A percentile compares a stretch with the other conserved stretches of the same genome.
Evolutionary conservation across 495 filamentous ascomycete species (phyloP).

Genomic region (Annulohypoxylon bovei): DNA sequence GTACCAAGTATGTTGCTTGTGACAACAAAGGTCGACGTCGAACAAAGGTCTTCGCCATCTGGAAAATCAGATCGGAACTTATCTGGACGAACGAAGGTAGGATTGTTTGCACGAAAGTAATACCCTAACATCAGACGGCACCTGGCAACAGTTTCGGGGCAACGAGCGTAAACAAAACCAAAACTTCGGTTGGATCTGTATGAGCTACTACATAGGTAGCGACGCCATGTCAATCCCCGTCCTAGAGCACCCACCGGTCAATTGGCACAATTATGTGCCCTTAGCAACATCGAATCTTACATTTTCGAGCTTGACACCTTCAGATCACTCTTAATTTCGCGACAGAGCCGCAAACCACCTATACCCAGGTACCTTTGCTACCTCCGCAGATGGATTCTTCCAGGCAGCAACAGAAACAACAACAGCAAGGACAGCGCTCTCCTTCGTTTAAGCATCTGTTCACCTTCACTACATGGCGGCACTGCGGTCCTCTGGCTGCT

Average conservation of each 20-base stretch:
- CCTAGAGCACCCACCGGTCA: not conserved
- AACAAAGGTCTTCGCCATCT: constrained; percentile 16
- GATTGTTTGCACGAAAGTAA: not conserved
- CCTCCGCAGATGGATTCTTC: constrained; percentile 47
- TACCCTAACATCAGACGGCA: not conserved
- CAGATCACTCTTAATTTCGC: not conserved
- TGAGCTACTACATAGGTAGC: not conserved
- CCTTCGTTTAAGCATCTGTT: constrained; percentile 66
- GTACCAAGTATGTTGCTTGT: not conserved
- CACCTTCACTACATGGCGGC: constrained; percentile 71
- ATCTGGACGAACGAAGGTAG: not conserved
- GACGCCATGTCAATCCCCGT: not conserved
- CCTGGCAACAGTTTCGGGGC: not conserved
- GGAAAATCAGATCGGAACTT: not conserved
- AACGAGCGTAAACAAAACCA: not conserved
- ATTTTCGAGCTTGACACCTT: not conserved
- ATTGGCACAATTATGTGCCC: not conserved
- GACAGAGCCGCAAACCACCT: not conserved
- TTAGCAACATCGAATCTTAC: not conserved
- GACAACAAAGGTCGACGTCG: not conserved
- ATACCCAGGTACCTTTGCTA: not conserved
- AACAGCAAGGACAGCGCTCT: not conserved
- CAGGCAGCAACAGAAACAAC: constrained; percentile 6
- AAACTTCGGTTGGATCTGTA: not conserved
- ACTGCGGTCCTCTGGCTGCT: constrained; percentile 62